Conservation (phyloP, 1,284 basidiomycete species). For the Cystobasidiaceae sp. region DNA sequence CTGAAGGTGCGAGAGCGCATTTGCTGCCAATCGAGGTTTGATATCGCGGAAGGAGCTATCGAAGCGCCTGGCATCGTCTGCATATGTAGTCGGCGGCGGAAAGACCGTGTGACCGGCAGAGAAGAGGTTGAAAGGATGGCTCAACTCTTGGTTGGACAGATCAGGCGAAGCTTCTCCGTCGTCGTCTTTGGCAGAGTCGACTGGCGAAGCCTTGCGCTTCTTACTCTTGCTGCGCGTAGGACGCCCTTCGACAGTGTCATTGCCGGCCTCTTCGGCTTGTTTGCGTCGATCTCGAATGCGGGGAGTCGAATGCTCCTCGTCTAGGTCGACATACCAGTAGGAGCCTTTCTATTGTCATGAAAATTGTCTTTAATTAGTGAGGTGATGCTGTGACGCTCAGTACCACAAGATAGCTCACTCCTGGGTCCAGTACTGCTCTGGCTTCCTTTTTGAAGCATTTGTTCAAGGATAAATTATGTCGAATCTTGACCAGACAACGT, state of each 20-base stretch:
- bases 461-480: constrained; percentile 81
- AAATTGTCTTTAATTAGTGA: no score
- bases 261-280: not conserved
- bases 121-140: no score
- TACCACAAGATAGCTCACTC: not conserved
- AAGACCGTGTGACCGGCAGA: no score
- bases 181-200: not conserved
- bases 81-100: no score
- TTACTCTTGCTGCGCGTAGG: not conserved
- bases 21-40: no score
- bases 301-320: constrained; percentile 38
- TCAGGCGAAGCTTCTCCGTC: not conserved
- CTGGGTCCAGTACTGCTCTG: constrained; percentile 52
- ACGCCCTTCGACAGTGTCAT: not conserved
- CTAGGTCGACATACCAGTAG: constrained; percentile 64
- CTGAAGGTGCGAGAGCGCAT: not conserved
- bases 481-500: constrained; percentile 51
- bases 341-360: constrained; percentile 58
- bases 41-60: no score
- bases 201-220: constrained; percentile 2
- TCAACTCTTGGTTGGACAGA: no score
- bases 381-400: no score
- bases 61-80: no score
- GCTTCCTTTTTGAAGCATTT: constrained; percentile 66
- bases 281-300: constrained; percentile 7